Conservation (phyloP, 1,284 basidiomycete species). For the Phellopilus nigrolimitatus region DNA sequence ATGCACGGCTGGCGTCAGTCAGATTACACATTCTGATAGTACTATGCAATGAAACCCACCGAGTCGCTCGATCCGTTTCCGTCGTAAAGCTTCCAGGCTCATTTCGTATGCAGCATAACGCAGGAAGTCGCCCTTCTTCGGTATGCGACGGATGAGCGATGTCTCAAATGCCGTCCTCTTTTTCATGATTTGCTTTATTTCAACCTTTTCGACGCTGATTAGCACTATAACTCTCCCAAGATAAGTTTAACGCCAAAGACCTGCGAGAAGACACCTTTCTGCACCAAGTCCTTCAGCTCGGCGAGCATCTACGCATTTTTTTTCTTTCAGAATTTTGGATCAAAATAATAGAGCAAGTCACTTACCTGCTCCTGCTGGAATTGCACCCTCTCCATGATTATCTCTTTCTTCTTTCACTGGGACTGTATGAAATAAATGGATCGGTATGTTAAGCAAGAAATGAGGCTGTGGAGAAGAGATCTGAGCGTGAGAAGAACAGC, state of each 20-base stretch:
- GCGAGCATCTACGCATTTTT: slow-evolving; percentile 68
- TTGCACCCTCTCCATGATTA: slow-evolving; percentile 80
- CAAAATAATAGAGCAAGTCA: background rate
- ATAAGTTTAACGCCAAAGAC: slow-evolving; percentile 37
- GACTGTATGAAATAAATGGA: background rate
- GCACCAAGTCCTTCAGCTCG: slow-evolving; percentile 91
- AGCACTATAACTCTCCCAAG: background rate
- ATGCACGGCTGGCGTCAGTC: slow-evolving; percentile 1
- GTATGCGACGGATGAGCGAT: slow-evolving; percentile 75
- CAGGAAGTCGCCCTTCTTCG: slow-evolving; percentile 85
- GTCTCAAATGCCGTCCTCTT: slow-evolving; percentile 84
- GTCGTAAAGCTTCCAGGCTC: slow-evolving; percentile 75
- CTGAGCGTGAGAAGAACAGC: too few relatives aligned
- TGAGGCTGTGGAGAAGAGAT: background rate
- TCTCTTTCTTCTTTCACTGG: slow-evolving; percentile 31
- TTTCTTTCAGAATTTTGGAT: slow-evolving; percentile 1
- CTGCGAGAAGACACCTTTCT: slow-evolving; percentile 83
- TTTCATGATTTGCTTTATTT: slow-evolving; percentile 83
- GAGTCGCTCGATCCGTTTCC: slow-evolving; percentile 67
- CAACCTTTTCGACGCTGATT: slow-evolving; percentile 43
- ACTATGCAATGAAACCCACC: slow-evolving; percentile 44
- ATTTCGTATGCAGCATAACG: slow-evolving; percentile 93
- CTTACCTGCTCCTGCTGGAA: slow-evolving; percentile 87
- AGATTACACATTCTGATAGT: slow-evolving; percentile 3
- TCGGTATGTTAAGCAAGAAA: background rate